Percentiles rank a stretch among this genome's conserved stretches.
phyloP scores from a whole-genome alignment of 2,329 filamentous ascomycete species.

The Aspergillus alliaceus region DNA sequence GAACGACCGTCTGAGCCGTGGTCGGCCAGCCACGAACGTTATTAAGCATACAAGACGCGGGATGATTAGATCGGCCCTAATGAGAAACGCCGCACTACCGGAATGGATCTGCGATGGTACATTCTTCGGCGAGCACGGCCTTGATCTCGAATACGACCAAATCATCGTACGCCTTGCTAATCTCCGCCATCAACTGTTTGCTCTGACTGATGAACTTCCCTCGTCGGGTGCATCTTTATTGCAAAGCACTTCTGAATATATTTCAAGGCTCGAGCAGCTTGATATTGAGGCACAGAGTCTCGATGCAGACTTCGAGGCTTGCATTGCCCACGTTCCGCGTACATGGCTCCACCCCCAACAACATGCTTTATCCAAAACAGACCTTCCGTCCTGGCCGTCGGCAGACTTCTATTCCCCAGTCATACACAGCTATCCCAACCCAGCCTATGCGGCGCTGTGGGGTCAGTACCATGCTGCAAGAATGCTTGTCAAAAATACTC shows the following conservation, averaged over 20 bases:
- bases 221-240: background rate
- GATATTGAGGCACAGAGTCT: background rate
- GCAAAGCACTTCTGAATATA: background rate
- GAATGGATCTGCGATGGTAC: background rate
- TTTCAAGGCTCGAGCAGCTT: background rate
- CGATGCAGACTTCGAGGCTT: background rate
- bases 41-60: background rate
- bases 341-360: background rate
- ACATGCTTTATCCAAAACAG: background rate
- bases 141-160: background rate
- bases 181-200: background rate
- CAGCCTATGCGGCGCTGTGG: background rate
- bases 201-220: background rate
- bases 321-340: background rate
- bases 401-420: background rate
- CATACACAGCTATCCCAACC: background rate
- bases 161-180: background rate
- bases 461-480: background rate
- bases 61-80: background rate
- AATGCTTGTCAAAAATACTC: background rate
- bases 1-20: background rate
- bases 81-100: background rate
- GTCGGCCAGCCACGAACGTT: background rate
- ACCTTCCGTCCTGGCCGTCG: background rate
- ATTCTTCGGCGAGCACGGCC: background rate